Evolutionary conservation across 371 early-diverging fungal species (phyloP), one percentile per base, ranked within the genome.

Genomic region (Lichtheimia ramosa): DNA sequence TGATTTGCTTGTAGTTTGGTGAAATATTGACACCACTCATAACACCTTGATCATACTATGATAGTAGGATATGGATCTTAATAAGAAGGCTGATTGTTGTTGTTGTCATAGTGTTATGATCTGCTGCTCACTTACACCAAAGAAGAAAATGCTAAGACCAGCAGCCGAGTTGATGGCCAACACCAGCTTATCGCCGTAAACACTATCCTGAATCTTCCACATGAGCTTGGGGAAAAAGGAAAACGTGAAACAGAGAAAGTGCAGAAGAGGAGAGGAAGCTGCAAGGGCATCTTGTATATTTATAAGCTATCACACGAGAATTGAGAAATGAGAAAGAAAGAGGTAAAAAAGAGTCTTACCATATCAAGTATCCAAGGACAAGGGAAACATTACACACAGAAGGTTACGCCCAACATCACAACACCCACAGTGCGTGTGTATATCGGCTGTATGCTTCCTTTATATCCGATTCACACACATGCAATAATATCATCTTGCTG

Each of bases 1-100:
- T 77, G 1, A 74, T n/a, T 12, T 64, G n/a, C 10, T 69, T 43
- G 57, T 77, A 77, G 43, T 77, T 69, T 14, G 69, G 69, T 6
- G 74, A 70, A 12, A 74, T 65, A 53, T 77, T 77, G 18, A 78
- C 78, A 46, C 71, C 69, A 48, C 68, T 62, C 78, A 78, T 78
- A 1, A 78, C 78, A 46, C 78, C 78, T 63, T 78, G 78, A 62
- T 78, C 78, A 63, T 78, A 77, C 63, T 63, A 58, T n/a, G 13
- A 3, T n/a, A 14, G 12, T n/a, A 14, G 12, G 12, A 16, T 24
- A 21, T 5, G 24, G 7, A 8, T 43, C 34, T 23, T 12, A n/a
- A n/a, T 4, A 27, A 40, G 0, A 27, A n/a, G n/a, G 16, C n/a
- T n/a, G n/a, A n/a, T 25, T 56, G 14, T 24, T 42, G 43, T 28